Evolutionary conservation across 2,329 filamentous ascomycete species (phyloP).

Genomic region (Corynespora cassiicola): DNA sequence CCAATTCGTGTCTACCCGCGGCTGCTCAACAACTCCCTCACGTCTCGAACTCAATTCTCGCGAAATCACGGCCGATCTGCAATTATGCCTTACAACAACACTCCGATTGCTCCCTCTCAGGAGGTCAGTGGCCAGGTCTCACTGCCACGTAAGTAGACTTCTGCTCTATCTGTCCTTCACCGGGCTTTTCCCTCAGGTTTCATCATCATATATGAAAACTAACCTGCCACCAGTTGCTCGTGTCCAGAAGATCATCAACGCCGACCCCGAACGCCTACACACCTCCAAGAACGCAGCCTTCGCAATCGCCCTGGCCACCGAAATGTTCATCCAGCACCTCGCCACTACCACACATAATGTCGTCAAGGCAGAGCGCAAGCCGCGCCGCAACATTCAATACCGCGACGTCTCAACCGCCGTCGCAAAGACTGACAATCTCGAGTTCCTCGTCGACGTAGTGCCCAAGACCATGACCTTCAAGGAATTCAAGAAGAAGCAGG

Average conservation of each 20-base stretch:
- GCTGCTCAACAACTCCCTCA: no score
- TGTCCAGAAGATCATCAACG: slow-evolving; percentile 92
- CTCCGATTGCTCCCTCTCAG: slow-evolving; percentile 77
- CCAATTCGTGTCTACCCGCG: no score
- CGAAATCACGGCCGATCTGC: no score
- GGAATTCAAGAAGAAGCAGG: slow-evolving; percentile 71
- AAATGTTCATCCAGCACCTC: slow-evolving; percentile 95
- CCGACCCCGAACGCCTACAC: slow-evolving; percentile 79
- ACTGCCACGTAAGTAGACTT: slow-evolving; percentile 73
- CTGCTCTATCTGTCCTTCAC: background rate
- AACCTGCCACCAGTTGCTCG: slow-evolving; percentile 71
- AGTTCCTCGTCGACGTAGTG: slow-evolving; percentile 91
- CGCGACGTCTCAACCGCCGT: slow-evolving; percentile 90
- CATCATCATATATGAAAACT: no score
- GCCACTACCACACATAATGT: slow-evolving; percentile 85
- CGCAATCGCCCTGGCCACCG: slow-evolving; percentile 89
- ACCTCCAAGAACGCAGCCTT: slow-evolving; percentile 94
- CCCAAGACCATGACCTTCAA: slow-evolving; percentile 85
- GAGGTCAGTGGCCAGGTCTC: slow-evolving; percentile 86
- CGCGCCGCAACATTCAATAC: slow-evolving; percentile 93
- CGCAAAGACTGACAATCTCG: slow-evolving; percentile 86
- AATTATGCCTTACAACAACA: slow-evolving; percentile 97
- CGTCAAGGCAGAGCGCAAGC: slow-evolving; percentile 89
- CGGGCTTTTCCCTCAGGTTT: no score
- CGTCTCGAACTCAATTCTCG: no score